Evolutionary conservation across 441 rosid species (phyloP).

Genomic region (Erysimum cheiri): DNA sequence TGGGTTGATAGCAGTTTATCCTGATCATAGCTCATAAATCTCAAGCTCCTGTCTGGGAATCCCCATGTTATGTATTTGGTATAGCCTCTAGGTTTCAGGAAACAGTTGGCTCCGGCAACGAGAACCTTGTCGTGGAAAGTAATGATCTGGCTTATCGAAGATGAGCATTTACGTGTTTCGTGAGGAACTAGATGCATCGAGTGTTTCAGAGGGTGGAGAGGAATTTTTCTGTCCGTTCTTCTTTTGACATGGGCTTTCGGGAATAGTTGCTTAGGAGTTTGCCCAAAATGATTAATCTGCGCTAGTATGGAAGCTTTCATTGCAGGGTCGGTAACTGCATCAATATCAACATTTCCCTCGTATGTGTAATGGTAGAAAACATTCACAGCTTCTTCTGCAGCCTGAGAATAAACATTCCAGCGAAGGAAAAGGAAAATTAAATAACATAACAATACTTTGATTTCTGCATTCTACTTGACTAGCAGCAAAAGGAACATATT

Average conservation of each 20-base stretch:
- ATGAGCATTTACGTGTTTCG: slow-evolving; percentile 78
- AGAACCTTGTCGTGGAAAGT: slow-evolving; percentile 85
- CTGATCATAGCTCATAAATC: slow-evolving; percentile 98
- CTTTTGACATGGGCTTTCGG: slow-evolving; percentile 88
- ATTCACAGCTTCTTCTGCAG: slow-evolving; percentile 95
- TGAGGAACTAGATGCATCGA: slow-evolving; percentile 85
- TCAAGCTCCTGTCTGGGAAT: slow-evolving; percentile 96
- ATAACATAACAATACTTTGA: slow-evolving; percentile 32
- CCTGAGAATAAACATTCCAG: slow-evolving; percentile 57
- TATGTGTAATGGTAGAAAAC: slow-evolving; percentile 99
- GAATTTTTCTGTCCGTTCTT: slow-evolving; percentile 71
- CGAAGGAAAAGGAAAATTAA: slow-evolving; percentile 23
- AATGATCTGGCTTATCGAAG: slow-evolving; percentile 84
- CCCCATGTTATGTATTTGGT: slow-evolving; percentile 96
- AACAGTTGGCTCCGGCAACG: slow-evolving; percentile 69
- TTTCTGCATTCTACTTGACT: slow-evolving; percentile 31
- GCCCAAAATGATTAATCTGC: slow-evolving; percentile 97
- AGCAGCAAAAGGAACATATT: slow-evolving; percentile 31
- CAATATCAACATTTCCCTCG: slow-evolving; percentile 96
- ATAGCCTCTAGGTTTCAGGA: slow-evolving; percentile 92
- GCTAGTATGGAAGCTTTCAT: slow-evolving; percentile 98
- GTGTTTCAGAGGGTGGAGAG: slow-evolving; percentile 87
- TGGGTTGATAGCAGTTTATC: slow-evolving; percentile 93
- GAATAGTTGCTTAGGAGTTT: slow-evolving; percentile 96
- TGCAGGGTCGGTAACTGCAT: slow-evolving; percentile 91